Percentiles rank a stretch among this genome's conserved stretches.
These are phyloP conservation scores for Hydnomerulius pinastri DNA, from an alignment of 768 basidiomycete genomes.

Conservation along the genomic window DNA sequence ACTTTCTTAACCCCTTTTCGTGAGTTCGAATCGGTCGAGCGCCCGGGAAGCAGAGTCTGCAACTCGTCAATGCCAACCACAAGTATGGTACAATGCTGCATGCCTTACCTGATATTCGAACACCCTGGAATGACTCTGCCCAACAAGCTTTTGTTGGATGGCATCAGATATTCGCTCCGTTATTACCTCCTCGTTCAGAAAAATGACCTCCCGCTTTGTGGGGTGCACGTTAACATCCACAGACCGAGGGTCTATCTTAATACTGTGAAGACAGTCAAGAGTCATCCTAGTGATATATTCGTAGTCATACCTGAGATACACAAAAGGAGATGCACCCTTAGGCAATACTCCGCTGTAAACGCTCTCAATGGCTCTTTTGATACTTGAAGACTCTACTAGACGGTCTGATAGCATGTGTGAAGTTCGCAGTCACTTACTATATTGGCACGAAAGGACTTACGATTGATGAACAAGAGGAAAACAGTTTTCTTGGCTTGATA, in stretches of 20 bases:
- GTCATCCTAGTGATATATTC: not conserved
- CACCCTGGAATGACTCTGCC: conserved; percentile 62
- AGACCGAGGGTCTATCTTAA: conserved; percentile 81
- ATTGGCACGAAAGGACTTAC: conserved; percentile 55
- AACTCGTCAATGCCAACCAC: not conserved
- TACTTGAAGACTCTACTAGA: conserved; percentile 82
- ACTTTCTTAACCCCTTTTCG: conserved; percentile 29
- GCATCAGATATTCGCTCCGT: conserved; percentile 73
- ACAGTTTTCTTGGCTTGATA: conserved; percentile 86
- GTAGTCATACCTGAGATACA: conserved; percentile 82
- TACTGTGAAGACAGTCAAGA: conserved; percentile 40
- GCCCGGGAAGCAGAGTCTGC: conserved; percentile 64
- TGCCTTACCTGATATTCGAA: conserved; percentile 70
- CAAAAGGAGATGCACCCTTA: conserved; percentile 86
- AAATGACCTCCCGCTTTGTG: conserved; percentile 95
- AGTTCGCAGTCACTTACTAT: not conserved
- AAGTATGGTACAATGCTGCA: not conserved
- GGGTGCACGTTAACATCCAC: conserved; percentile 99
- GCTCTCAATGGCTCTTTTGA: conserved; percentile 85
- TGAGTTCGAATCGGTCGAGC: conserved; percentile 35
- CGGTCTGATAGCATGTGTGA: conserved; percentile 61
- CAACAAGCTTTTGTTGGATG: conserved; percentile 65
- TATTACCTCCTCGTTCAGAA: conserved; percentile 87
- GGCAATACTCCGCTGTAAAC: conserved; percentile 85
- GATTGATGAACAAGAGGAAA: conserved; percentile 92